Base-by-base conservation (phyloP, 352 stramenopile genomes). In the Pythium plurisporium region DNA sequence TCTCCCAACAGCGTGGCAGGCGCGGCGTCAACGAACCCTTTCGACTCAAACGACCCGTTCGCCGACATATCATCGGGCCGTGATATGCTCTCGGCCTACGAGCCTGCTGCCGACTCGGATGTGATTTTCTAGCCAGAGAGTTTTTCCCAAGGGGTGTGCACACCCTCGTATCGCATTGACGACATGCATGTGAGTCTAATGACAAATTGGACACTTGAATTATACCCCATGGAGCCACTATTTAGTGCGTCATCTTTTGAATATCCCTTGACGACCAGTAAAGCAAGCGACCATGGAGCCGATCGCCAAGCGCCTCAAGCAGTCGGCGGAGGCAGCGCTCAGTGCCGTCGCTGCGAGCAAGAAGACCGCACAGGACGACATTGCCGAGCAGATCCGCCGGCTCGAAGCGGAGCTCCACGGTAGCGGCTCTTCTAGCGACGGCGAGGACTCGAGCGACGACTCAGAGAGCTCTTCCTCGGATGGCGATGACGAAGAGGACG, bases 11-110 rank as follows among this genome's bases (percentile, higher is more conserved):
- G 56, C 47, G 38, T 43, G 9, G 40, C 23, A 26, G 36, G 41
- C 9, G 17, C 55, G 15, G 61, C 52, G 14, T 55, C 57, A 2
- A 53, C 49, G 22, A 67, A 52, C 48, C 53, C 40, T 10, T 74
- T 64, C 19, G 52, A 71, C 38, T 65, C 74, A 51, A 78, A 81
- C 55, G 81, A 91, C 61, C 78, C 81, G 46, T 89, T 88, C 37
- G 81, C 74, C 41, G 76, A 89, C 53, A 75, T 87, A 34, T 33
- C 68, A 23, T 89, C 83, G 51, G 75, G 87, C 60, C 77, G 72
- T 41, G 81, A 94, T 64, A 91, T 94, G 55, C 70, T 94, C n/a
- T 71, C 83, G 53, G 76, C 87, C 49, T 94, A 85, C 52, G 83
- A 94, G 50, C 76, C 74, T 2, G 66, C 83, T 33, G 69, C 81